These are phyloP conservation scores for Limnanthes douglasii DNA, from an alignment of 345 rosid genomes.

Conservation along the genomic window DNA sequence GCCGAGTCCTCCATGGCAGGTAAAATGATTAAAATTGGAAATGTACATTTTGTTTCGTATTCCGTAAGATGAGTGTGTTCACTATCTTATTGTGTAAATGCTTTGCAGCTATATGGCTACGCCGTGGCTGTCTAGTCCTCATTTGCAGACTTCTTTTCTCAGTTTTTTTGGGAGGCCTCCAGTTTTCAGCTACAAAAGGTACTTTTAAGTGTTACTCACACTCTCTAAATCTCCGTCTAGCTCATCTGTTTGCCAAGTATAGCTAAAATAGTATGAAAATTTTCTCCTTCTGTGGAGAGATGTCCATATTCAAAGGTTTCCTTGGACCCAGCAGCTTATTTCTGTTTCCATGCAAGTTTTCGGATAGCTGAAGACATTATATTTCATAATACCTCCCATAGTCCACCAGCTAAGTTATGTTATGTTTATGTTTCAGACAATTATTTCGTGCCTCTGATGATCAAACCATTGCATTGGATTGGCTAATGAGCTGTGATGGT, in stretches of 20 bases:
- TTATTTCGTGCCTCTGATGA: slow-evolving; percentile 68
- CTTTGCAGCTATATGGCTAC: slow-evolving; percentile 56
- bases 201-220: neutral
- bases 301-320: neutral
- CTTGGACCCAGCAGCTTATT: neutral
- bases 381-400: neutral
- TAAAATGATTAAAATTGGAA: neutral
- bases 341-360: no score
- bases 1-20: slow-evolving; percentile 61
- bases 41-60: neutral
- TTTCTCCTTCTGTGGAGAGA: neutral
- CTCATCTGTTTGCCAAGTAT: no score
- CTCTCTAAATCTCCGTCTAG: no score
- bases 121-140: slow-evolving; percentile 85
- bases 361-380: neutral
- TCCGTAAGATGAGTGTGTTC: neutral
- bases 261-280: no score
- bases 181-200: slow-evolving; percentile 59
- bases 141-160: slow-evolving; percentile 55
- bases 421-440: slow-evolving; percentile 23
- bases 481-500: slow-evolving; percentile 61
- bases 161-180: slow-evolving; percentile 72
- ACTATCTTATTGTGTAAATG: neutral
- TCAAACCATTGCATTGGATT: slow-evolving; percentile 82
- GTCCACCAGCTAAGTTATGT: neutral